These are phyloP conservation scores for Sugiyamaella smithiae DNA, from an alignment of 805 yeast species.

Conservation along the genomic window DNA sequence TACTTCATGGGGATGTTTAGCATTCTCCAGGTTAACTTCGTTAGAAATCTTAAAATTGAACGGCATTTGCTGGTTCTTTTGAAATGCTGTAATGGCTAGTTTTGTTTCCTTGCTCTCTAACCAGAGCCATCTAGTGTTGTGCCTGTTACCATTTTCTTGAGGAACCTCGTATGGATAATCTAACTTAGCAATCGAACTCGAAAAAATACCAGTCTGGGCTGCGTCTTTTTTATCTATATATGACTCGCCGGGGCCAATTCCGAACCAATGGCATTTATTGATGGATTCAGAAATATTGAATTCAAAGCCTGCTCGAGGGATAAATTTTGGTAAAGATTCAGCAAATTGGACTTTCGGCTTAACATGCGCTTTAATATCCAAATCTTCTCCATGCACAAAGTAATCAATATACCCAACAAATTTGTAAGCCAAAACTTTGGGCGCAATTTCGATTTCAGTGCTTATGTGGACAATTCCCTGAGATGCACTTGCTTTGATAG, in stretches of 20 bases:
- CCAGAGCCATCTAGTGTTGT: slow-evolving; percentile 33
- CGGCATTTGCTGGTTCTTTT: neutral
- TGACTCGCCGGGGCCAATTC: slow-evolving; percentile 39
- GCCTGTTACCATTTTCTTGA: slow-evolving; percentile 38
- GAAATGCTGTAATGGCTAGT: neutral
- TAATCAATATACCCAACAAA: slow-evolving; percentile 20
- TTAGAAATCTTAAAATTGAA: slow-evolving; percentile 19
- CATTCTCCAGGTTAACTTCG: slow-evolving; percentile 17
- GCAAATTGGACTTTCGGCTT: slow-evolving; percentile 3
- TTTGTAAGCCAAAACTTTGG: slow-evolving; percentile 33
- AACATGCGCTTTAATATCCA: slow-evolving; percentile 1
- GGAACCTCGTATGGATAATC: slow-evolving; percentile 36
- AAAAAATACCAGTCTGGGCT: slow-evolving; percentile 29
- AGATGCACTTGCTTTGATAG: slow-evolving; percentile 30
- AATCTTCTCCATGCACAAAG: slow-evolving; percentile 9
- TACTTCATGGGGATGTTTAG: slow-evolving; percentile 28
- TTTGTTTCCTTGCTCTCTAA: neutral
- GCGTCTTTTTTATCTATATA: slow-evolving; percentile 35
- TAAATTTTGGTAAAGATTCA: slow-evolving; percentile 23
- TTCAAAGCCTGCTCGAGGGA: slow-evolving; percentile 37
- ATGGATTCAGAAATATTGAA: slow-evolving; percentile 25
- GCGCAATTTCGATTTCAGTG: slow-evolving; percentile 24
- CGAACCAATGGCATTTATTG: slow-evolving; percentile 32
- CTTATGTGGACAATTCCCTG: slow-evolving; percentile 19
- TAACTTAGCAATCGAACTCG: slow-evolving; percentile 19